A percentile compares a stretch with the other conserved stretches of the same genome.
Conservation (phyloP, 495 filamentous ascomycete genomes). For the Diplogelasinospora grovesii region DNA sequence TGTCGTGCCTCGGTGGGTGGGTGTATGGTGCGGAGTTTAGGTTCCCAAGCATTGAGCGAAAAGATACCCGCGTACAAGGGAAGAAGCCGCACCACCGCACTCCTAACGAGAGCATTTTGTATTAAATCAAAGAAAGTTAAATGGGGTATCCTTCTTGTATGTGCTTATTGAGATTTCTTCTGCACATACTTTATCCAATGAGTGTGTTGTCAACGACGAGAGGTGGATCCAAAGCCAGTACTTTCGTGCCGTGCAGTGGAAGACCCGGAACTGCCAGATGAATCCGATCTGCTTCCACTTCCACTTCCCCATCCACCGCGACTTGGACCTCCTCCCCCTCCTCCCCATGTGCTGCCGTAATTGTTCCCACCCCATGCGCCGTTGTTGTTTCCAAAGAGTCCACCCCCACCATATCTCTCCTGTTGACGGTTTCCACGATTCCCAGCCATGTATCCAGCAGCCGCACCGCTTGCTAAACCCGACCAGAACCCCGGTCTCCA, state of each 20-base stretch:
- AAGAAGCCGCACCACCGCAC: too few relatives aligned
- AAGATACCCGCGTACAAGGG: too few relatives aligned
- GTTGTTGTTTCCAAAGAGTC: slow-evolving; percentile 9
- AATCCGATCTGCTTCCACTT: slow-evolving; percentile 16
- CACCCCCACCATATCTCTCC: slow-evolving; percentile 24
- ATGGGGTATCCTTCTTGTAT: too few relatives aligned
- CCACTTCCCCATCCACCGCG: slow-evolving; percentile 23
- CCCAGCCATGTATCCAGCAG: slow-evolving; percentile 62
- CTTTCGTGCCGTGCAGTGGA: slow-evolving; percentile 64
- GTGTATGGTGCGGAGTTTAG: too few relatives aligned
- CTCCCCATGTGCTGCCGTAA: slow-evolving; percentile 33
- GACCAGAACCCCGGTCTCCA: slow-evolving; percentile 90
- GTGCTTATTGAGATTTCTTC: too few relatives aligned
- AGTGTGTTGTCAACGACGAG: slow-evolving; percentile 59
- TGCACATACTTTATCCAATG: too few relatives aligned
- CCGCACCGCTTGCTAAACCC: slow-evolving; percentile 64
- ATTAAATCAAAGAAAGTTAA: too few relatives aligned
- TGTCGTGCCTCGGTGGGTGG: too few relatives aligned
- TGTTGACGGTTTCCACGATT: slow-evolving; percentile 32
- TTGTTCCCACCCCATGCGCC: too few relatives aligned
- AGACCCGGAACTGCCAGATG: slow-evolving; percentile 40
- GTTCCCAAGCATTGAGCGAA: too few relatives aligned
- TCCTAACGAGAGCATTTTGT: too few relatives aligned
- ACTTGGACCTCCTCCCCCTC: slow-evolving; percentile 35
- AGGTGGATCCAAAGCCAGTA: slow-evolving; percentile 88